Conservation (phyloP, 768 basidiomycete genomes). For the Auriscalpium microsporum region DNA sequence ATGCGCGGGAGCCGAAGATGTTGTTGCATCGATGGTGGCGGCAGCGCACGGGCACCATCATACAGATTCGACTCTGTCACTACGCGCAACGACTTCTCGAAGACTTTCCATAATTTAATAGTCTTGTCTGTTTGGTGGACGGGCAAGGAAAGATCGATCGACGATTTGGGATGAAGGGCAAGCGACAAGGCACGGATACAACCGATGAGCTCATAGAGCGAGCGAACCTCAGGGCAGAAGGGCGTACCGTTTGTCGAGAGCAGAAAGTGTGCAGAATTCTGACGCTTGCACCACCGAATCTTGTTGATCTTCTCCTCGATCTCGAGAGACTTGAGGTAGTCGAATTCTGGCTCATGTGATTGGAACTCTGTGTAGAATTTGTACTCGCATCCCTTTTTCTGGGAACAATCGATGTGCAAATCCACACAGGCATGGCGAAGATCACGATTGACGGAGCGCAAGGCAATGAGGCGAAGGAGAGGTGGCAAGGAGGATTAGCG, state of each 20-base stretch:
- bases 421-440: no score
- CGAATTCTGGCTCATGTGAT: conserved; percentile 99
- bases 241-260: conserved; percentile 88
- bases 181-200: conserved; percentile 6
- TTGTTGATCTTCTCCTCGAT: conserved; percentile 99
- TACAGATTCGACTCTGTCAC: conserved; percentile 95
- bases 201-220: conserved; percentile 2
- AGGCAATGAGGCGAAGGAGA: conserved; percentile 14
- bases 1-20: conserved; percentile 85
- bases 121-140: conserved; percentile 76
- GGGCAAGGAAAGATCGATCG: background rate
- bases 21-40: conserved; percentile 46
- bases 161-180: background rate
- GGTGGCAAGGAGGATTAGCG: conserved; percentile 8
- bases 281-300: conserved; percentile 99
- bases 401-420: background rate
- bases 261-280: conserved; percentile 95
- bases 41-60: conserved; percentile 64
- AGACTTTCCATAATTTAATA: conserved; percentile 99
- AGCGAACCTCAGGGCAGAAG: conserved; percentile 5
- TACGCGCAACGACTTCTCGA: conserved; percentile 92
- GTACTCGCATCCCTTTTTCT: conserved; percentile 99
- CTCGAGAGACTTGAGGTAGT: conserved; percentile 98
- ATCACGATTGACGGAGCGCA: background rate
- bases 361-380: conserved; percentile 99